phyloP scores from a whole-genome alignment of 2,329 filamentous ascomycete species.

The Botryosphaeria dothidea region DNA sequence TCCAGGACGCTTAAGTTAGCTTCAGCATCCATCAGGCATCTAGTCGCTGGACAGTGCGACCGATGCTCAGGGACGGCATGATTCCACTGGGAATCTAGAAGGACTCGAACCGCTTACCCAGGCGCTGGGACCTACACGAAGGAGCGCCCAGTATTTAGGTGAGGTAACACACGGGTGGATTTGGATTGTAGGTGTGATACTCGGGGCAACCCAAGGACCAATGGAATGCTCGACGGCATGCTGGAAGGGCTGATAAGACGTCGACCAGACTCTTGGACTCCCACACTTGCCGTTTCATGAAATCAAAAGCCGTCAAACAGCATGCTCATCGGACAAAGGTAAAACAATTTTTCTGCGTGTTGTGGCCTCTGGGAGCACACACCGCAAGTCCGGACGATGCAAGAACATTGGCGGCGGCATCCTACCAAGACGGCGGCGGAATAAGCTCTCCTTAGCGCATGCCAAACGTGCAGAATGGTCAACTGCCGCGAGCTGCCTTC shows the following conservation, averaged over 20 bases:
- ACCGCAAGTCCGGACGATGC: not conserved
- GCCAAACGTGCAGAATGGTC: not conserved
- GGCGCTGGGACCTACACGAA: not conserved
- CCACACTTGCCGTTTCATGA: slow-evolving; percentile 6
- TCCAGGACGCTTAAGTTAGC: not conserved
- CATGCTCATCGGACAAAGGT: not conserved
- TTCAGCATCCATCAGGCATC: not conserved
- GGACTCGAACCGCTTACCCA: not conserved
- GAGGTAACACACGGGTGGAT: not conserved
- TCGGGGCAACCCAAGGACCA: not conserved
- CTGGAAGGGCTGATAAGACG: not conserved
- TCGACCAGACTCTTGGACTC: not conserved
- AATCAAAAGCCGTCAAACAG: not conserved
- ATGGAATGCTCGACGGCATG: not conserved
- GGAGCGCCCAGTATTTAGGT: not conserved
- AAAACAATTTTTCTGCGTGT: not conserved
- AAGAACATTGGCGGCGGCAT: not conserved
- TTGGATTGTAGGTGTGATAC: not conserved
- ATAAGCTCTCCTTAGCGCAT: slow-evolving; percentile 3
- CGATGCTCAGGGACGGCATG: not conserved
- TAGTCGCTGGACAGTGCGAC: not conserved
- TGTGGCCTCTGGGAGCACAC: not conserved
- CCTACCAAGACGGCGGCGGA: not conserved
- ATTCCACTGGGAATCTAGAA: slow-evolving; percentile 12
- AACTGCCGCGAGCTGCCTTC: not conserved